Evolutionary conservation across 2,329 filamentous ascomycete genomes (phyloP).

Genomic region (Apiospora aurea): DNA sequence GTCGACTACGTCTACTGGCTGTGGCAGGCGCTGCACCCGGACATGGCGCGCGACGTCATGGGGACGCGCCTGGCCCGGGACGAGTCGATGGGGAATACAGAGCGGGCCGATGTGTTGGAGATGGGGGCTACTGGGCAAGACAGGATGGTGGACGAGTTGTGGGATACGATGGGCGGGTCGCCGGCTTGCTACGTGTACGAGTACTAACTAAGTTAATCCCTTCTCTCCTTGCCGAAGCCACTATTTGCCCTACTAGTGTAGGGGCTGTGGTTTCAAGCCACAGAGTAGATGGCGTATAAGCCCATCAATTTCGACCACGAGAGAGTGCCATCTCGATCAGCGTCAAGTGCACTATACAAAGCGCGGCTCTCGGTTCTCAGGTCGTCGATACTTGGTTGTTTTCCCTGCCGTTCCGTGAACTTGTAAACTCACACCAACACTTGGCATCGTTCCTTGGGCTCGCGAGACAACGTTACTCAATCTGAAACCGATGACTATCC

Average conservation of each 20-base stretch:
- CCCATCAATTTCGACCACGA: no score
- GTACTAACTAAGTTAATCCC: neutral
- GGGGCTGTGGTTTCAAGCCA: no score
- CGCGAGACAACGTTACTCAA: neutral
- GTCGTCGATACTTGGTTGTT: no score
- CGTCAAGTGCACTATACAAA: no score
- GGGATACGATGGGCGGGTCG: conserved; percentile 31
- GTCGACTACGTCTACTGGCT: conserved; percentile 39
- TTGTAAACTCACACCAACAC: no score
- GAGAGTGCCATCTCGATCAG: no score
- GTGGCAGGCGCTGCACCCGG: conserved; percentile 34
- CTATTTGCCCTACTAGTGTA: no score
- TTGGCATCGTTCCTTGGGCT: neutral
- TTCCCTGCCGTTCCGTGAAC: no score
- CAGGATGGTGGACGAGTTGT: conserved; percentile 27
- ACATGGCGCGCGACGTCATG: conserved; percentile 30
- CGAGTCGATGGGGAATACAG: neutral
- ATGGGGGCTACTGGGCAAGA: conserved; percentile 7
- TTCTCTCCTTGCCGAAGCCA: no score
- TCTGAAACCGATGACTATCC: neutral
- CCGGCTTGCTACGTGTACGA: conserved; percentile 35
- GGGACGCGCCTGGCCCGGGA: conserved; percentile 39
- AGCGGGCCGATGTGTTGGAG: conserved; percentile 31
- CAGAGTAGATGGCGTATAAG: no score
- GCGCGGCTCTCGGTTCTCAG: no score